Evolutionary conservation across 495 filamentous ascomycete species (phyloP).

Genomic region (Pyronema domesticum): DNA sequence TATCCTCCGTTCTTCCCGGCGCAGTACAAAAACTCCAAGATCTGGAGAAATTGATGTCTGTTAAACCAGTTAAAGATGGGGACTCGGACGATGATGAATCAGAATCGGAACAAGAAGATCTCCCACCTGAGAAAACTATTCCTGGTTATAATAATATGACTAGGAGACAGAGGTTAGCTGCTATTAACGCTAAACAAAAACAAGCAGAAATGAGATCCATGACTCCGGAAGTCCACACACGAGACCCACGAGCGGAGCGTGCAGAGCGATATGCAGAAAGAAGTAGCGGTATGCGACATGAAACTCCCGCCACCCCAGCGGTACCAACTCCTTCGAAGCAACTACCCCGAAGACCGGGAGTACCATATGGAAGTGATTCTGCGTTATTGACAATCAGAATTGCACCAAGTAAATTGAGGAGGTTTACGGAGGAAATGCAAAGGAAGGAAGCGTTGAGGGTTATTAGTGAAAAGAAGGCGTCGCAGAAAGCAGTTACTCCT

Average conservation of each 20-base stretch:
- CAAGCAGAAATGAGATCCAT: slow-evolving; percentile 42
- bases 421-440: slow-evolving; percentile 37
- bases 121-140: slow-evolving; percentile 70
- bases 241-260: slow-evolving; percentile 34
- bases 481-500: slow-evolving; percentile 28
- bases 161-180: slow-evolving; percentile 56
- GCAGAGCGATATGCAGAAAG: slow-evolving; percentile 52
- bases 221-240: slow-evolving; percentile 54
- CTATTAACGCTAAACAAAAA: slow-evolving; percentile 29
- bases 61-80: slow-evolving; percentile 46
- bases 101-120: slow-evolving; percentile 75
- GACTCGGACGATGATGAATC: slow-evolving; percentile 60
- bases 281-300: slow-evolving; percentile 33
- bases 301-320: slow-evolving; percentile 26
- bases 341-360: slow-evolving; percentile 12
- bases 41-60: slow-evolving; percentile 71
- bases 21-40: slow-evolving; percentile 41
- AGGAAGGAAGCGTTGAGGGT: slow-evolving; percentile 14
- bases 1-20: slow-evolving; percentile 79
- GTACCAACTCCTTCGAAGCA: not conserved
- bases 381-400: slow-evolving; percentile 54
- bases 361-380: slow-evolving; percentile 18
- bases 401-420: slow-evolving; percentile 40
- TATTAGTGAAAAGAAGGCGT: slow-evolving; percentile 26
- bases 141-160: slow-evolving; percentile 61